These are phyloP conservation scores for Ophiosphaerella korrae DNA, from an alignment of 2,329 filamentous ascomycete genomes.

Conservation along the genomic window DNA sequence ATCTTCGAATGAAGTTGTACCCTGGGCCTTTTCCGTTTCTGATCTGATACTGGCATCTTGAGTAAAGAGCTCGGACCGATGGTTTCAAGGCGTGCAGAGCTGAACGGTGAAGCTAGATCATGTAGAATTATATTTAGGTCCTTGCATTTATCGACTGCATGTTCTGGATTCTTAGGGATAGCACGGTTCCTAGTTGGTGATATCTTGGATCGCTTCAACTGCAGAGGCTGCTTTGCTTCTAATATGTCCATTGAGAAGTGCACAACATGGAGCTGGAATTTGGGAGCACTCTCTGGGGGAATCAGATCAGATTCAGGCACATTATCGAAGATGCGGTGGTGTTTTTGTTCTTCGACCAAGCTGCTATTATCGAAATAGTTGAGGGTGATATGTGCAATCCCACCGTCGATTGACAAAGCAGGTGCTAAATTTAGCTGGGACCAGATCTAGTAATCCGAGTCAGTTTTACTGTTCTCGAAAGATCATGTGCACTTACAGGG, in stretches of 20 bases:
- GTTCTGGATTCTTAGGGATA: not conserved
- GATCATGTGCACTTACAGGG: conserved; percentile 25
- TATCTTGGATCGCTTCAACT: conserved; percentile 15
- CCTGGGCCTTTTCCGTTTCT: conserved; percentile 9
- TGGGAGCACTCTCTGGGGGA: conserved; percentile 36
- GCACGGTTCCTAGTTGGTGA: not conserved
- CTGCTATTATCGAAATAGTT: conserved; percentile 13
- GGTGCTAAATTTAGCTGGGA: conserved; percentile 36
- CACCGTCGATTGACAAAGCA: conserved; percentile 16
- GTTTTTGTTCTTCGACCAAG: conserved; percentile 8
- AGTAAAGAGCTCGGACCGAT: not conserved
- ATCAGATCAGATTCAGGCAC: conserved; percentile 33
- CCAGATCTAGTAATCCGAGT: conserved; percentile 38
- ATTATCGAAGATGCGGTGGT: conserved; percentile 28
- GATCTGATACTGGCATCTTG: not conserved
- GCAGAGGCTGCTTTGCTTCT: conserved; percentile 14
- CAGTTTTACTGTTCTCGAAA: not conserved
- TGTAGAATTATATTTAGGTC: not conserved
- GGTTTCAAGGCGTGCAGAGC: too few species aligned
- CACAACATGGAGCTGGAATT: conserved; percentile 34
- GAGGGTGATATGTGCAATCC: conserved; percentile 28
- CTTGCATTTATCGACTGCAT: not conserved
- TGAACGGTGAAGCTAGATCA: not conserved
- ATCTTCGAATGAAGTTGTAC: not conserved
- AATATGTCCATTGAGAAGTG: conserved; percentile 29